Evolutionary conservation across 2,329 filamentous ascomycete genomes (phyloP), one percentile per base, ranked within the genome.

Genomic region (Aspergillus costaricaensis): DNA sequence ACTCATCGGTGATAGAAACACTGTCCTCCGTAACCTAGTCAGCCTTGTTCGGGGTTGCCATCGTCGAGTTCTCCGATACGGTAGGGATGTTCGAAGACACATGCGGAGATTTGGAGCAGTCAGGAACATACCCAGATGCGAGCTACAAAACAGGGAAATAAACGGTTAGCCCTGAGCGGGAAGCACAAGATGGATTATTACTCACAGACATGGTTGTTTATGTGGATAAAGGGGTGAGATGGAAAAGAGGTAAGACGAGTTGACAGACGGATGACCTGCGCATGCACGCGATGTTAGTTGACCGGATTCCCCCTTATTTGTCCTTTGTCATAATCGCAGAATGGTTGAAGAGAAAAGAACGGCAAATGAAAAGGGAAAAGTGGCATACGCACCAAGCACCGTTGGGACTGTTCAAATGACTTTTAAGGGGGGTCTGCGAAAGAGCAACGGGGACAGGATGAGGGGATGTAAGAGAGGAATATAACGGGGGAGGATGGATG

Each of bases 1-100:
- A 82, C 38, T 82, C 79, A 69, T 80, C 78, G 57, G 76, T 68
- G 62, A 82, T 75, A 50, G 75, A 70, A 57, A 82, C 79, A 71
- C 80, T 82, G 66, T 54, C 55, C 48, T 53, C 58, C 44, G 58
- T 23, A 56, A 10, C 9, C 12, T 54, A 15, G 65, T 72, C 63
- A 73, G 69, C 63, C 63, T 43, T 12, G 19, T 50, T 43, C 39
- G 25, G 47, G 30, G 47, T 21, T 41, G 52, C 39, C 32, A 36
- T 36, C 23, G 27, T 32, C 21, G 10, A 50, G 52, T 39, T 15
- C 4, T 17, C n/a, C 12, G 19, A 36, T 30, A 41, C 32, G 47
- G 48, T 39, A 23, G 17, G 36, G 14, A 27, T 27, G 44, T 21
- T 25, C 39, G 52, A 48, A 23, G 52, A 43, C 44, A 56, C 30